phyloP scores from a whole-genome alignment of 2,329 filamentous ascomycete genomes.

The Aspergillus texensis region DNA sequence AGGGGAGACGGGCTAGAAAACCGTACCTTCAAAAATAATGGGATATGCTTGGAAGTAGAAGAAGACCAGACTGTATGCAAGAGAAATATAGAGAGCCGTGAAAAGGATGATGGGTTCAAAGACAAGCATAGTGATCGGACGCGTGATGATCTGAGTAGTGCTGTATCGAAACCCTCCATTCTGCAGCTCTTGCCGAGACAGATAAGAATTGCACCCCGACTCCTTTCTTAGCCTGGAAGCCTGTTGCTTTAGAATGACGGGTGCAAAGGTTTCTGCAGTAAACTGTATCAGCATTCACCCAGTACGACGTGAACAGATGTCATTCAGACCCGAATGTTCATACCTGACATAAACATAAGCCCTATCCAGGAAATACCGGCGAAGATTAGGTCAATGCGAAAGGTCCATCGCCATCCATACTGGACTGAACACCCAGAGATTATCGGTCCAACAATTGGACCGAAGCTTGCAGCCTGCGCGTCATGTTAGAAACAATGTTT shows the following conservation, averaged over 20 bases:
- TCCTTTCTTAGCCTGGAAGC: slow-evolving; percentile 61
- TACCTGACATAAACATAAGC: slow-evolving; percentile 61
- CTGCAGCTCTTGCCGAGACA: slow-evolving; percentile 67
- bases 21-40: slow-evolving; percentile 62
- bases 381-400: slow-evolving; percentile 66
- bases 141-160: slow-evolving; percentile 68
- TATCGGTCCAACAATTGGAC: slow-evolving; percentile 46
- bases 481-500: neutral
- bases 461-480: slow-evolving; percentile 38
- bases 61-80: slow-evolving; percentile 69
- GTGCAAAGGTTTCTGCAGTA: slow-evolving; percentile 59
- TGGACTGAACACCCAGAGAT: slow-evolving; percentile 48
- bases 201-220: slow-evolving; percentile 52
- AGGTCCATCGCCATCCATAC: slow-evolving; percentile 51
- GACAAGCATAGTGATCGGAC: slow-evolving; percentile 71
- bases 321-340: neutral
- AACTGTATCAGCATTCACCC: neutral
- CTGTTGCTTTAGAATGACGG: slow-evolving; percentile 59
- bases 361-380: slow-evolving; percentile 61
- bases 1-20: no score
- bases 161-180: slow-evolving; percentile 38
- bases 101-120: slow-evolving; percentile 74
- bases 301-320: neutral
- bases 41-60: slow-evolving; percentile 79
- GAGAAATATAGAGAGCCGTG: slow-evolving; percentile 69